Base-by-base conservation (phyloP, 306 rosid species). In the Dryas octopetala region DNA sequence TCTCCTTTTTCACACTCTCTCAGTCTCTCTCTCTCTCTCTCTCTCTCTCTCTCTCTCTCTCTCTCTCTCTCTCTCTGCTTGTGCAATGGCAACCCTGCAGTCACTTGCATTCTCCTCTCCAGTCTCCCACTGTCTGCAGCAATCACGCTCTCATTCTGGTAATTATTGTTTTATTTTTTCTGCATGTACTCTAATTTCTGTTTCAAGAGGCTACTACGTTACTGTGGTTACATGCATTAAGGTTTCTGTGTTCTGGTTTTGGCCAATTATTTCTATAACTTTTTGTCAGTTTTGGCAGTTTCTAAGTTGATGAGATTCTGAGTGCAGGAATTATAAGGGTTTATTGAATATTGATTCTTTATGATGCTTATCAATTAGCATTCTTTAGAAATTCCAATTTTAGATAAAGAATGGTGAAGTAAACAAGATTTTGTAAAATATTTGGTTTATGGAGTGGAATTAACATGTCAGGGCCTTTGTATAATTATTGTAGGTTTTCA, bases 1-100 rank as follows among this genome's bases (percentile, higher is more conserved):
- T 53, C 48, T 70, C 66, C 76, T 64, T 62, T 13, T 71, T 65
- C 19, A 60, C 67, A 14, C 40, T 7, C 78, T 51, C 60, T 23
- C 9, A 48, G 28, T 49, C 68, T 4, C 62, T 14, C 38, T 6
- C 23, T 12, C 47, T 17, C 73, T 54, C 19, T 8, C 55, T 12
- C 74, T 49, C 23, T 19, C 23, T 19, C 23, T 19, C 23, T n/a
- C n/a, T 49, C 68, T 4, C 62, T 14, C 38, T 6, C 23, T 12
- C 47, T 17, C 73, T 23, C 15, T 9, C 68, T 52, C 14, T 17
- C 10, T 68, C 76, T 66, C 52, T 75, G 71, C 58, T 32, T 45
- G 23, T 3, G 80, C 85, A 80, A 96, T 92, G 99, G 93, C 98
- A 60, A 63, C 96, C 76, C 74, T 96, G 70, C 93, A 88, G 58